Conservation (phyloP, 1,284 basidiomycete species). For the Austropuccinia psidii region DNA sequence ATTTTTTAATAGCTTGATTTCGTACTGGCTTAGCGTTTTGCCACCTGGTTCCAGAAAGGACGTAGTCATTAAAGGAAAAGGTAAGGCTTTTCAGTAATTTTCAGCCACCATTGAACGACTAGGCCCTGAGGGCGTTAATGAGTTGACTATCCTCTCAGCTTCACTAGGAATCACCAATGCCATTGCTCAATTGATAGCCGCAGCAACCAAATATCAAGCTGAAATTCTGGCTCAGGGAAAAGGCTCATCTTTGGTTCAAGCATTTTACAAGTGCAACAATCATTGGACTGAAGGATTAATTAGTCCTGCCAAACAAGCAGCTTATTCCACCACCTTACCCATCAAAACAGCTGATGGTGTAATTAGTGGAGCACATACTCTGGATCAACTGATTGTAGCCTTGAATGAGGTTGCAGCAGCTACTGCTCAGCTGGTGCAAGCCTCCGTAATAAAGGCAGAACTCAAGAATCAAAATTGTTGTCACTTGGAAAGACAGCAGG, state of each 20-base stretch:
- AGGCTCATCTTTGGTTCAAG: conserved; percentile 79
- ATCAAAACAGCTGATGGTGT: conserved; percentile 98
- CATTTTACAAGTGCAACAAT: conserved; percentile 99
- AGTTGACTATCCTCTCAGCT: conserved; percentile 74
- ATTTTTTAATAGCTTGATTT: conserved; percentile 92
- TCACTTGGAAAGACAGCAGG: conserved; percentile 38
- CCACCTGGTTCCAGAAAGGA: conserved; percentile 66
- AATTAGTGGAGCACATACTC: conserved; percentile 85
- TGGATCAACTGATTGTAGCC: conserved; percentile 97
- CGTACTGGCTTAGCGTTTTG: conserved; percentile 65
- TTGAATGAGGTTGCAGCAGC: conserved; percentile 96
- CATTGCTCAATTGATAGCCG: conserved; percentile 87
- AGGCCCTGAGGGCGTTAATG: conserved; percentile 73
- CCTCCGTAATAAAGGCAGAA: conserved; percentile 94
- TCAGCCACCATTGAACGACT: conserved; percentile 79
- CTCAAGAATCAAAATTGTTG: conserved; percentile 76
- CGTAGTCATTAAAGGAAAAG: conserved; percentile 81
- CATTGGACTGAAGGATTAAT: conserved; percentile 99
- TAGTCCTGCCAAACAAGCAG: conserved; percentile 93
- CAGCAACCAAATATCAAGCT: conserved; percentile 92
- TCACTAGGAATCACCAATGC: conserved; percentile 91
- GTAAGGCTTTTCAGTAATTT: conserved; percentile 74
- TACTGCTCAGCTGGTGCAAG: conserved; percentile 95
- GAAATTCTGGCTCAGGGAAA: conserved; percentile 95
- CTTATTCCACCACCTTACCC: conserved; percentile 89